phyloP scores from a whole-genome alignment of 805 yeast species.

The Yamadazyma takamatsuzukensis region DNA sequence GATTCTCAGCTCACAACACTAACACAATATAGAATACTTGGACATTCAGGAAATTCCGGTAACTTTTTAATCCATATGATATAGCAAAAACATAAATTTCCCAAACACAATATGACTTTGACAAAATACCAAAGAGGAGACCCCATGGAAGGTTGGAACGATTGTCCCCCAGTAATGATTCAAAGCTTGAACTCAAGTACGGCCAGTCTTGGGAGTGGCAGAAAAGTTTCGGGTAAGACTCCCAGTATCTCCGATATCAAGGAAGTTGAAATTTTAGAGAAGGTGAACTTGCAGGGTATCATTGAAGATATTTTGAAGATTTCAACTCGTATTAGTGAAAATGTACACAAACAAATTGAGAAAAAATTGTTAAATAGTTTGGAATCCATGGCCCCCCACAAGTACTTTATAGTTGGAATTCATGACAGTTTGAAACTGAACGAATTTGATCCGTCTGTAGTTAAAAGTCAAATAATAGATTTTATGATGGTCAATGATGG shows the following conservation, averaged over 20 bases:
- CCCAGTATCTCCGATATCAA: not conserved
- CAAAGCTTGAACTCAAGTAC: conserved; percentile 8
- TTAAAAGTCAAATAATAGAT: conserved; percentile 35
- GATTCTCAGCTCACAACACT: too few relatives aligned
- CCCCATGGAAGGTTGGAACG: conserved; percentile 57
- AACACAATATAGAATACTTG: too few relatives aligned
- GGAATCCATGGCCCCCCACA: conserved; percentile 5
- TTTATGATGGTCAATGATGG: conserved; percentile 60
- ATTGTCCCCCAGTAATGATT: conserved; percentile 44
- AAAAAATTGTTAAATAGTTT: conserved; percentile 27
- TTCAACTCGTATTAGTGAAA: conserved; percentile 31
- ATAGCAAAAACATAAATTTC: too few relatives aligned
- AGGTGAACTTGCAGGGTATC: conserved; percentile 2
- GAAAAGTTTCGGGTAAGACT: not conserved
- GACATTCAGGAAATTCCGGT: too few relatives aligned
- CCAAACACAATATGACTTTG: conserved; percentile 25
- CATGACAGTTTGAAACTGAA: too few relatives aligned
- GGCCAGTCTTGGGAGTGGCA: conserved; percentile 1
- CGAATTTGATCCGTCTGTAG: not conserved
- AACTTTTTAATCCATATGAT: too few relatives aligned
- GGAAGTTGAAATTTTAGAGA: not conserved
- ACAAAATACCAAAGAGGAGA: conserved; percentile 38
- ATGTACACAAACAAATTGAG: conserved; percentile 43
- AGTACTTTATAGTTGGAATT: conserved; percentile 14
- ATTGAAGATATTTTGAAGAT: conserved; percentile 8